Conservation (phyloP, 768 basidiomycete genomes). For the Mycena albidolilacea region DNA sequence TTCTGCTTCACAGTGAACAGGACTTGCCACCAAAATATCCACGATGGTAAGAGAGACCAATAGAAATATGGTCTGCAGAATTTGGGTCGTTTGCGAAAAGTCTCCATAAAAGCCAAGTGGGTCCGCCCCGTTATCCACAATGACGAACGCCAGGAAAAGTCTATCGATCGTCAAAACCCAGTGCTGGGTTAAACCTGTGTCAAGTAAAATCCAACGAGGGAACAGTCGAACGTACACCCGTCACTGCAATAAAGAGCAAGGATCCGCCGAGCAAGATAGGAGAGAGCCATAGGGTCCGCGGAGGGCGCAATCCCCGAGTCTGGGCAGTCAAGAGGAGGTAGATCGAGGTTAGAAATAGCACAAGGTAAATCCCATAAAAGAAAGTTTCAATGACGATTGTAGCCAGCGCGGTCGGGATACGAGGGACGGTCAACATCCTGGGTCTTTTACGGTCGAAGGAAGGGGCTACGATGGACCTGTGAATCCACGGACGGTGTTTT, state of each 20-base stretch:
- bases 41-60: slow-evolving; percentile 15
- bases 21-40: slow-evolving; percentile 14
- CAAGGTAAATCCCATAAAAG: slow-evolving; percentile 31
- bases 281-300: slow-evolving; percentile 24
- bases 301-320: slow-evolving; percentile 9
- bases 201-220: too few relatives aligned
- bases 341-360: slow-evolving; percentile 22
- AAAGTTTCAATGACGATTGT: slow-evolving; percentile 32
- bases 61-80: slow-evolving; percentile 20
- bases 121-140: background rate
- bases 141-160: slow-evolving; percentile 20
- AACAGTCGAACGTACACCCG: slow-evolving; percentile 11
- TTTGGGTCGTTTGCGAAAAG: too few relatives aligned
- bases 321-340: slow-evolving; percentile 26
- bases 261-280: slow-evolving; percentile 25
- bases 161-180: slow-evolving; percentile 24
- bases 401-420: slow-evolving; percentile 25
- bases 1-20: background rate
- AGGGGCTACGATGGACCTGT: too few relatives aligned
- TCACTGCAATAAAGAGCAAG: slow-evolving; percentile 21
- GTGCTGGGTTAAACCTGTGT: background rate
- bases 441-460: background rate
- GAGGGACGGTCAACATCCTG: slow-evolving; percentile 37
- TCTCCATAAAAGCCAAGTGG: background rate
- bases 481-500: too few relatives aligned